Conservation (phyloP, 257 asterid genomes). For the Gynochthodes officinalis region DNA sequence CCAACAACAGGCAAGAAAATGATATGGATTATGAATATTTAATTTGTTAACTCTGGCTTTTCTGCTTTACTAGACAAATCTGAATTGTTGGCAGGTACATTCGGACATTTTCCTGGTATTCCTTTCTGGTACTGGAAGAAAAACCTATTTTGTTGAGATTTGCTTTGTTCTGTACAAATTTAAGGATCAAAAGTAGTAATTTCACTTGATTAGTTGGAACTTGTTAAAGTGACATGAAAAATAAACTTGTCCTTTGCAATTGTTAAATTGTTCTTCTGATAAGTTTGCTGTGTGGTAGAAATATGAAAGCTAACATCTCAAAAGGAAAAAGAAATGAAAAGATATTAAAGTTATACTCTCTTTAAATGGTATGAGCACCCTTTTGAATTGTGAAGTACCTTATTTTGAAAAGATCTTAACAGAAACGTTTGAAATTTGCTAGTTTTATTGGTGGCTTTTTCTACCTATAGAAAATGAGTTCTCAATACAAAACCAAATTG, state of each 20-base stretch:
- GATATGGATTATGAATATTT: neutral
- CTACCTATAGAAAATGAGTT: neutral
- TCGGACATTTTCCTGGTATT: neutral
- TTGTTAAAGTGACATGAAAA: neutral
- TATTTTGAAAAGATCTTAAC: neutral
- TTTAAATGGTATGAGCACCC: neutral
- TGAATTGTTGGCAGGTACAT: slow-evolving; percentile 1
- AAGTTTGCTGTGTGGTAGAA: neutral
- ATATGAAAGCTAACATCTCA: neutral
- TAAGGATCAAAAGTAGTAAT: neutral
- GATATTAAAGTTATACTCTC: neutral
- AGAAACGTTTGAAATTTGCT: neutral
- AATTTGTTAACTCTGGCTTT: slow-evolving; percentile 4
- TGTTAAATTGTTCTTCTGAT: neutral
- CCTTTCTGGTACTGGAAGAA: neutral
- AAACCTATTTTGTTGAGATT: neutral
- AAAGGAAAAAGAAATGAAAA: neutral
- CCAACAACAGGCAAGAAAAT: slow-evolving; percentile 65
- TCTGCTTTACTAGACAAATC: slow-evolving; percentile 12
- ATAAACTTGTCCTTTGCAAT: neutral
- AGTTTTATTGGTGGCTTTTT: neutral
- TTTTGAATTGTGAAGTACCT: neutral
- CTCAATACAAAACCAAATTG: neutral
- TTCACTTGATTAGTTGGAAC: neutral
- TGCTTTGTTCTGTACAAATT: neutral